phyloP scores from a whole-genome alignment of 805 yeast species.

The Wickerhamomyces ciferrii region DNA sequence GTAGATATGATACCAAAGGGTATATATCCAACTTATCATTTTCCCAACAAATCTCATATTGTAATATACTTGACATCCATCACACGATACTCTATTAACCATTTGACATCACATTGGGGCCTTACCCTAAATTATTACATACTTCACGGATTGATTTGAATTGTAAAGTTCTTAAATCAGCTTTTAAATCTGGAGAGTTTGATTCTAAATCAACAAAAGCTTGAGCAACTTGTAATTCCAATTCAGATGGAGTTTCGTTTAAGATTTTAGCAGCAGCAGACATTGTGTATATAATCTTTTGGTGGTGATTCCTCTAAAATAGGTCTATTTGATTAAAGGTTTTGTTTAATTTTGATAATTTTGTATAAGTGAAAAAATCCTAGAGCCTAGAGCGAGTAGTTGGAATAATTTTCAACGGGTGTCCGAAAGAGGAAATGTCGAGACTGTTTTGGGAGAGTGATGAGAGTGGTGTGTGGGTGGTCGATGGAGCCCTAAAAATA shows the following conservation, averaged over 20 bases:
- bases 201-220: constrained; percentile 95
- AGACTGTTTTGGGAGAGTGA: too few species aligned
- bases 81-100: neutral
- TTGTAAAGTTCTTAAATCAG: constrained; percentile 97
- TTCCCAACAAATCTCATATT: too few species aligned
- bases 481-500: too few species aligned
- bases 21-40: too few species aligned
- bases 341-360: too few species aligned
- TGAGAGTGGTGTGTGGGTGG: too few species aligned
- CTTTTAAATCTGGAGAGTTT: constrained; percentile 92
- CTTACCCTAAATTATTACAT: constrained; percentile 22
- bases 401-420: too few species aligned
- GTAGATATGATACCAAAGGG: too few species aligned
- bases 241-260: constrained; percentile 93
- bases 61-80: neutral
- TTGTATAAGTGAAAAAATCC: too few species aligned
- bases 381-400: too few species aligned
- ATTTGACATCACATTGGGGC: neutral
- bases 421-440: too few species aligned
- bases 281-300: constrained; percentile 41
- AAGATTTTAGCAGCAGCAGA: constrained; percentile 96
- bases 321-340: neutral
- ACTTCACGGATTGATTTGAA: constrained; percentile 96
- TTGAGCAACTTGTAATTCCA: constrained; percentile 99
- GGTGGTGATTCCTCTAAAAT: neutral